phyloP scores from a whole-genome alignment of 208 protist species.

The Trypanosoma congolense region DNA sequence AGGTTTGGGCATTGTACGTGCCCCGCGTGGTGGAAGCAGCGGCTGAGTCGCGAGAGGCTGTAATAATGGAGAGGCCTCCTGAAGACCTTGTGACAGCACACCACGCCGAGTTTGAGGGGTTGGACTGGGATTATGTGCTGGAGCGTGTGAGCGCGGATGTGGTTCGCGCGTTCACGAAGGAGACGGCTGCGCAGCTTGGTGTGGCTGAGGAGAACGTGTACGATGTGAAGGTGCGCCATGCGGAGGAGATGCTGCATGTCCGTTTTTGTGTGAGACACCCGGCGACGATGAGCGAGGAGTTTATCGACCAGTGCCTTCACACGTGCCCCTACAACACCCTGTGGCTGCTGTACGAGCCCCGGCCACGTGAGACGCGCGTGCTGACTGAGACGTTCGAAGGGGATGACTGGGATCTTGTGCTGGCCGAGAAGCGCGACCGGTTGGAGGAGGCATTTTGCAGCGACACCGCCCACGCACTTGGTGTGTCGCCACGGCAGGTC shows the following conservation, averaged over 20 bases:
- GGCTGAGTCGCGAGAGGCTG: background rate
- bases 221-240: conserved; percentile 16
- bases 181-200: too few relatives aligned
- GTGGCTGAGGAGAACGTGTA: too few relatives aligned
- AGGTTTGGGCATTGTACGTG: conserved; percentile 2
- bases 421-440: background rate
- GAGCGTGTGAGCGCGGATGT: too few relatives aligned
- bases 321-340: background rate
- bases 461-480: conserved; percentile 39
- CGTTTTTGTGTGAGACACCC: background rate
- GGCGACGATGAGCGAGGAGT: background rate
- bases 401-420: conserved; percentile 1
- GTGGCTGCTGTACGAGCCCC: background rate
- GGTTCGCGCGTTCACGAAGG: too few relatives aligned
- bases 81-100: conserved; percentile 32
- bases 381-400: background rate
- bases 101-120: too few relatives aligned
- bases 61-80: background rate
- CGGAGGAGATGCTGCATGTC: background rate
- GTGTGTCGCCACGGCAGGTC: conserved; percentile 27
- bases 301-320: background rate
- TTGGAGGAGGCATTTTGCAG: conserved; percentile 28
- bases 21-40: too few relatives aligned
- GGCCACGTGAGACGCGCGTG: background rate
- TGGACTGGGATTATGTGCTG: too few relatives aligned